Conservation (phyloP, 1,284 basidiomycete genomes). For the Anthracocystis setariae region DNA sequence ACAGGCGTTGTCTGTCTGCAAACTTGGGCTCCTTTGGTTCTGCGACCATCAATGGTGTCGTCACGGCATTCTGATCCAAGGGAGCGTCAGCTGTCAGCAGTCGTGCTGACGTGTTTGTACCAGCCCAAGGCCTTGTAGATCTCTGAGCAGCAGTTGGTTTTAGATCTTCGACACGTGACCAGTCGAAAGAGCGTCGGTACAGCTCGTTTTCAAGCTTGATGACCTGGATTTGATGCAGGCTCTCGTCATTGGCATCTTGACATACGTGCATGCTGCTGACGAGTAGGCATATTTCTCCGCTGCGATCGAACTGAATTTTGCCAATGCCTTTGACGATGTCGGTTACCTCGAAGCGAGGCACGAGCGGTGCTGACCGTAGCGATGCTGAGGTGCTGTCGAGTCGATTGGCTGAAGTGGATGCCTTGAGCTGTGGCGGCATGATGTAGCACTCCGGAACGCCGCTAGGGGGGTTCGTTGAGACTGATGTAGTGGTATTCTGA, state of each 20-base stretch:
- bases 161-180: slow-evolving; percentile 1
- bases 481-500: background rate
- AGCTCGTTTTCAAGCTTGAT: slow-evolving; percentile 24
- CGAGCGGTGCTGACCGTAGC: slow-evolving; percentile 9
- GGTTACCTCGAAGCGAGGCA: slow-evolving; percentile 24
- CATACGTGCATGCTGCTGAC: slow-evolving; percentile 8
- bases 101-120: slow-evolving; percentile 2
- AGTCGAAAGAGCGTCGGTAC: slow-evolving; percentile 23
- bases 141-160: background rate
- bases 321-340: slow-evolving; percentile 27
- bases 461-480: background rate
- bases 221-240: slow-evolving; percentile 25
- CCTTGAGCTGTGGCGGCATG: slow-evolving; percentile 18
- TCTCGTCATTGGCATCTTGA: slow-evolving; percentile 31
- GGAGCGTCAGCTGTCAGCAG: slow-evolving; percentile 12
- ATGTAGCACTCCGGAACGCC: slow-evolving; percentile 47
- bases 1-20: slow-evolving; percentile 6
- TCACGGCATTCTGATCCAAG: slow-evolving; percentile 6
- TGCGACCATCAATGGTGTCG: background rate
- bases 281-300: slow-evolving; percentile 7
- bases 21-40: background rate
- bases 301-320: slow-evolving; percentile 24
- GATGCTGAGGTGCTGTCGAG: background rate
- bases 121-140: background rate
- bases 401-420: slow-evolving; percentile 9